Base-by-base conservation (phyloP, 2,329 filamentous ascomycete species). In the Coleophoma cylindrospora region DNA sequence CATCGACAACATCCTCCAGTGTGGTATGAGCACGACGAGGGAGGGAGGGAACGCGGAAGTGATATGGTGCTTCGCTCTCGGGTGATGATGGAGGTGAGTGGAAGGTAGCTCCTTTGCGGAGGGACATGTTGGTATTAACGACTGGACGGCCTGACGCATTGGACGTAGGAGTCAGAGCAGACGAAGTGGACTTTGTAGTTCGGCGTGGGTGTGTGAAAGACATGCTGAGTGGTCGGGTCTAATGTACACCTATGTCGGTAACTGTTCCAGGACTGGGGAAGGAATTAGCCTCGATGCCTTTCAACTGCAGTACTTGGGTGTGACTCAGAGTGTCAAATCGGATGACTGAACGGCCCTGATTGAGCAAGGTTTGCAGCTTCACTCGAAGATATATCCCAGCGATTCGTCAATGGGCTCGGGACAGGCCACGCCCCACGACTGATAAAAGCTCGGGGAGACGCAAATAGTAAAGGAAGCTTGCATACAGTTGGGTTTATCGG, bases 21-120 rank as follows among this genome's bases (percentile, higher is more conserved):
- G 72, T 79, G 47, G 86, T 87, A 59, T 86, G 83, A 45, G 86
- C 84, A 52, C 87, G 84, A 58, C 79, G 72, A 62, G 74, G 77
- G 61, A 87, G 75, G n/a, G 60, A 55, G 17, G 63, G 64, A 19
- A 61, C 52, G 43, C 55, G 50, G 69, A 71, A 56, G 68, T 69
- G 54, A 74, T 66, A 61, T 68, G 61, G 63, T 54, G 53, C 61
- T 61, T 22, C 67, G 64, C 19, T 71, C 66, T 34, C 56, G 56
- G 69, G 67, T 50, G 64, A 68, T 38, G 61, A 64, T 4, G 70
- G 68, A 34, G 75, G 65, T 43, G 65, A 67, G 58, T 79, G 72
- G 54, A 79, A 80, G 60, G 87, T 89, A 49, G 85, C 82, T 62
- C 83, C 83, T 73, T 89, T 90, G 66, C 75, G 79, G 68, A 90